Conservation (phyloP, 768 basidiomycete genomes). For the Mycena albidolilacea region DNA sequence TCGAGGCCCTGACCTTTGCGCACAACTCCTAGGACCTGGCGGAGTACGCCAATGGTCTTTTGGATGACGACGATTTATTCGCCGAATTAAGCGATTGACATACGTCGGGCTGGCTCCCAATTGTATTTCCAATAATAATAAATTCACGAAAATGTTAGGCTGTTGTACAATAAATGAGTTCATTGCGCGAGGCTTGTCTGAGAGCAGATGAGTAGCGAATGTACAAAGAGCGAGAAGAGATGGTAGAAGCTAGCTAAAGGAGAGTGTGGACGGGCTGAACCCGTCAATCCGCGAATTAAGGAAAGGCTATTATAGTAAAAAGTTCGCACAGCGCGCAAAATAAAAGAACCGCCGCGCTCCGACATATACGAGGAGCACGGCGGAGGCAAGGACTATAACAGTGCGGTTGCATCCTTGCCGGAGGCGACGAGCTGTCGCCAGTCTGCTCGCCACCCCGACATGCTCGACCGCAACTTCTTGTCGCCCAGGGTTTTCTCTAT, state of each 20-base stretch:
- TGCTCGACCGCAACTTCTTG: slow-evolving; percentile 78
- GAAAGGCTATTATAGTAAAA: background rate
- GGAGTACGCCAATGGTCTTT: slow-evolving; percentile 54
- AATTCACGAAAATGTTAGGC: background rate
- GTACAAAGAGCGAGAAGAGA: slow-evolving; percentile 7
- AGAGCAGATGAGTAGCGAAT: slow-evolving; percentile 37
- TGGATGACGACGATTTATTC: slow-evolving; percentile 52
- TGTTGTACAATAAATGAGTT: slow-evolving; percentile 24
- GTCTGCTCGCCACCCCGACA: slow-evolving; percentile 83
- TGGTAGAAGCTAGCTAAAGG: slow-evolving; percentile 14
- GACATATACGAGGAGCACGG: slow-evolving; percentile 1
- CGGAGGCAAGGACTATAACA: slow-evolving; percentile 60
- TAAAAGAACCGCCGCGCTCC: slow-evolving; percentile 15
- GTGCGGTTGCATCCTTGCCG: slow-evolving; percentile 73
- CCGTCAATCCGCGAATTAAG: slow-evolving; percentile 21
- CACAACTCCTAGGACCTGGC: slow-evolving; percentile 42
- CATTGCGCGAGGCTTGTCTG: slow-evolving; percentile 29
- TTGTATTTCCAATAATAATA: background rate
- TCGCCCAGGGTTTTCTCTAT: slow-evolving; percentile 72
- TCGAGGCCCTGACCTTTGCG: background rate
- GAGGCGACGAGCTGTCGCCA: slow-evolving; percentile 81
- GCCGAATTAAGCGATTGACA: slow-evolving; percentile 46
- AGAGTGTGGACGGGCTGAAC: slow-evolving; percentile 31
- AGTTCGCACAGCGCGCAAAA: slow-evolving; percentile 9
- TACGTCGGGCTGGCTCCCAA: background rate